Evolutionary conservation across 2,329 filamentous ascomycete species (phyloP), one percentile per base, ranked within the genome.

Genomic region (Penicillium sp.): DNA sequence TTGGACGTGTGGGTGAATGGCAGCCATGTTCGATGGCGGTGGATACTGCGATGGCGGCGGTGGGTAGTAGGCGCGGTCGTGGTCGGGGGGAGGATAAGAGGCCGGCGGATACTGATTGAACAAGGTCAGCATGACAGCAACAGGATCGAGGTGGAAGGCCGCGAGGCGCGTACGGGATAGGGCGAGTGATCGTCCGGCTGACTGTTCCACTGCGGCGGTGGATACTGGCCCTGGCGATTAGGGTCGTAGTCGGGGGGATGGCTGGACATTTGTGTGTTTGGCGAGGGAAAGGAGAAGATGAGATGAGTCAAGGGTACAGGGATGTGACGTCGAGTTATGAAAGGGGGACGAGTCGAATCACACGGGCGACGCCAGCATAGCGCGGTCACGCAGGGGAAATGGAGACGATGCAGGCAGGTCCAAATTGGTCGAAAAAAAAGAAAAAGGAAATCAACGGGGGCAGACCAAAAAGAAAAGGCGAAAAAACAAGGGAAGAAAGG

Each of bases 201-300:
- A 54, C 55, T 50, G 58, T 59, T 62, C 67, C 67, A 69, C 48
- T 64, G 64, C n/a, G n/a, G n/a, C 40, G 64, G 63, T 57, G 67
- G 65, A 64, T 71, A 69, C 57, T 70, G 69, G 57, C 66, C 68
- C 59, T 63, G 68, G 45, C 67, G 68, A 58, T 62, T 63, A 44
- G 68, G 63, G 57, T 73, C 70, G 58, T 54, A 57, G 47, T 63
- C 59, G 58, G 63, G 57, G 47, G 67, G 62, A 53, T 71, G 68
- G 60, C 53, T 60, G 58, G 65, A 68, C 65, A 69, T 69, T 67
- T 56, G 62, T 59, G 52, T 51, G 45, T 36, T 40, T 40, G 29
- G 43, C 35, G 50, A 33, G 44, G 45, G 40, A 46, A 45, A 40
- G 43, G 38, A 53, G 46, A 46, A 45, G 47, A 49, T 42, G 41